Conservation (phyloP, 768 basidiomycete genomes). For the Naganishia antarctica region DNA sequence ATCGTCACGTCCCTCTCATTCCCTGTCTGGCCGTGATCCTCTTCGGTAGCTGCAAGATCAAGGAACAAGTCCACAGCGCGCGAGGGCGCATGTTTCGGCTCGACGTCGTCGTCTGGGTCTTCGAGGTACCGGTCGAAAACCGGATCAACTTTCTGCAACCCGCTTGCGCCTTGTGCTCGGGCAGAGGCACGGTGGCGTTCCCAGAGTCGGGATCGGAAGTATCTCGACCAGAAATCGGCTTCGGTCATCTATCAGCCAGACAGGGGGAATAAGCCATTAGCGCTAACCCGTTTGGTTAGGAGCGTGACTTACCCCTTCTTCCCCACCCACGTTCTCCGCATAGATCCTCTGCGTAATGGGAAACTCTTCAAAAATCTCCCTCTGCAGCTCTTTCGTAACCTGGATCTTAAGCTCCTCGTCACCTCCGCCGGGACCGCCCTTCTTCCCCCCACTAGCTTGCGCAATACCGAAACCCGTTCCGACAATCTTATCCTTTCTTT, state of each 20-base stretch:
- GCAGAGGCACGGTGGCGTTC: constrained; percentile 91
- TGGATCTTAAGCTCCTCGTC: constrained; percentile 68
- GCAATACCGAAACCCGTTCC: constrained; percentile 35
- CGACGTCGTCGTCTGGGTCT: constrained; percentile 83
- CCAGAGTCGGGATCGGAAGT: constrained; percentile 93
- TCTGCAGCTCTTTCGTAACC: constrained; percentile 73
- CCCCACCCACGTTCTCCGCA: constrained; percentile 74
- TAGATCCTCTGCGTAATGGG: constrained; percentile 91
- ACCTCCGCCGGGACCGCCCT: not conserved
- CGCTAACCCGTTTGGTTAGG: too few relatives aligned
- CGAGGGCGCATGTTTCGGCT: constrained; percentile 66
- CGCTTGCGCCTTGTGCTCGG: constrained; percentile 68
- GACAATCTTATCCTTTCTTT: constrained; percentile 51
- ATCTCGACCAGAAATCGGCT: constrained; percentile 91
- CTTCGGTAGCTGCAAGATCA: constrained; percentile 77
- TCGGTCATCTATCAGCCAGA: constrained; percentile 83
- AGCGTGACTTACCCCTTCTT: constrained; percentile 60
- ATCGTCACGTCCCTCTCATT: constrained; percentile 89
- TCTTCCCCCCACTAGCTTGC: not conserved
- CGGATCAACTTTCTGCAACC: constrained; percentile 59
- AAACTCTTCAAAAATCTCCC: constrained; percentile 97
- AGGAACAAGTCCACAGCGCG: constrained; percentile 71
- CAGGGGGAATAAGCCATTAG: too few relatives aligned
- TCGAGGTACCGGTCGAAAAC: constrained; percentile 97
- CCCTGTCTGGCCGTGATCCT: constrained; percentile 86